These are phyloP conservation scores for Gymnopilus junonius DNA, from an alignment of 768 basidiomycete species.

Conservation along the genomic window DNA sequence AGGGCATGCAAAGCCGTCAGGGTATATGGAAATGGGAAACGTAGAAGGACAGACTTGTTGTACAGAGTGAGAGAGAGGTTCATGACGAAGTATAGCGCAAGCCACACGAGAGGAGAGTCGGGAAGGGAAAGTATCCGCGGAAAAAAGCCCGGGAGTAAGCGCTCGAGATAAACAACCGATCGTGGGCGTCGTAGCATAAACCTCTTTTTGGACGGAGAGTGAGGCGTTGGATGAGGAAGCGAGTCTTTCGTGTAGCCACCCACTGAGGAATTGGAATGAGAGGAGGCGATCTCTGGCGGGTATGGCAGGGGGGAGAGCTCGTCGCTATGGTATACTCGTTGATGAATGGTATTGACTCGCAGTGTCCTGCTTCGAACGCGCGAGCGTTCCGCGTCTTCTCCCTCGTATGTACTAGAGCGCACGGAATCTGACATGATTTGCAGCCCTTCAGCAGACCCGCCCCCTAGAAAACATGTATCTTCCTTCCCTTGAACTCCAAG, in stretches of 20 bases:
- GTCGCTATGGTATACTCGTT: conserved; percentile 20
- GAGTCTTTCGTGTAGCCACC: conserved; percentile 6
- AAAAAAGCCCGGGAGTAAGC: not conserved
- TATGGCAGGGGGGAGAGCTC: conserved; percentile 14
- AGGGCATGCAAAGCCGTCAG: conserved; percentile 92
- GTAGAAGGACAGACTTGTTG: conserved; percentile 91
- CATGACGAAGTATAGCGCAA: conserved; percentile 84
- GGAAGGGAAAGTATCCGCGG: not conserved
- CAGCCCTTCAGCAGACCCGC: not conserved
- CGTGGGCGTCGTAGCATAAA: not conserved
- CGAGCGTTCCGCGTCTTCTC: conserved; percentile 7
- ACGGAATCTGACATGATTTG: not conserved
- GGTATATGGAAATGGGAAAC: conserved; percentile 95
- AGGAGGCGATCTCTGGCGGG: conserved; percentile 1
- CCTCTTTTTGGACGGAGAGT: conserved; percentile 2
- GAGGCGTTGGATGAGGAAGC: conserved; percentile 1
- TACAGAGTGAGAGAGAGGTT: conserved; percentile 93
- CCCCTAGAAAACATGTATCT: not conserved
- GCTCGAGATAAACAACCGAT: not conserved
- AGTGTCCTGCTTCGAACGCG: conserved; percentile 15
- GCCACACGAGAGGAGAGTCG: conserved; percentile 52
- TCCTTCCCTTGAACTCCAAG: conserved; percentile 5
- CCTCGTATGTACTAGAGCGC: conserved; percentile 2
- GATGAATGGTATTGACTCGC: conserved; percentile 20
- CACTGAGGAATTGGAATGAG: not conserved